Conservation (phyloP, 768 basidiomycete genomes). For the Lanmaoa pseudosensibilis region DNA sequence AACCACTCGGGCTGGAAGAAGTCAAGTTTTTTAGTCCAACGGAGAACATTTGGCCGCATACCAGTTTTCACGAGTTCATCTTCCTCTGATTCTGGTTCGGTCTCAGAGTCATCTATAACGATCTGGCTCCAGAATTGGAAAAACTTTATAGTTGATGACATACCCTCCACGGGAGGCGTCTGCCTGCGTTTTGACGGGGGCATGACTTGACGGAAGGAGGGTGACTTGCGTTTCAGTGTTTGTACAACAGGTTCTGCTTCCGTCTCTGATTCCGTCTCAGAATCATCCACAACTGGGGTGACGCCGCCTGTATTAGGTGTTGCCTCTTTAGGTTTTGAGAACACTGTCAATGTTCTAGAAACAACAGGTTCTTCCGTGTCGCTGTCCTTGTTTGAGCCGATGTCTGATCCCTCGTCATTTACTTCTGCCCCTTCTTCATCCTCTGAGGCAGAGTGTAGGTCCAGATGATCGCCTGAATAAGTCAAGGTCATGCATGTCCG, state of each 20-base stretch:
- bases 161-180: conserved; percentile 18
- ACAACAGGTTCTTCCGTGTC: conserved; percentile 22
- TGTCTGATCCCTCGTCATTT: conserved; percentile 20
- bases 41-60: conserved; percentile 15
- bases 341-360: conserved; percentile 24
- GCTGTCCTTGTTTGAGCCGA: conserved; percentile 24
- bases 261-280: conserved; percentile 37
- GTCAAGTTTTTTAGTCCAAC: not conserved
- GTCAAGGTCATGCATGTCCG: not conserved
- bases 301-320: not conserved
- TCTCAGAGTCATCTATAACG: conserved; percentile 40
- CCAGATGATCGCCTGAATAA: conserved; percentile 40
- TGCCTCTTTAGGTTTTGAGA: conserved; percentile 10
- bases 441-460: conserved; percentile 55
- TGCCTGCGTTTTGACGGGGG: conserved; percentile 23
- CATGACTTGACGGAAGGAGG: conserved; percentile 6
- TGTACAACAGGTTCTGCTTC: conserved; percentile 12
- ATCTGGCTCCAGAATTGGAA: not conserved
- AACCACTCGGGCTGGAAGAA: not conserved
- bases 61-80: conserved; percentile 14
- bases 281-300: conserved; percentile 18
- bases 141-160: not conserved
- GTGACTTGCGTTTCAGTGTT: conserved; percentile 27
- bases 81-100: conserved; percentile 47
- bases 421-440: conserved; percentile 25